A percentile compares a stretch with the other conserved stretches of the same genome.
Conservation (phyloP, 331 rosid species). For the Ulmus americana region DNA sequence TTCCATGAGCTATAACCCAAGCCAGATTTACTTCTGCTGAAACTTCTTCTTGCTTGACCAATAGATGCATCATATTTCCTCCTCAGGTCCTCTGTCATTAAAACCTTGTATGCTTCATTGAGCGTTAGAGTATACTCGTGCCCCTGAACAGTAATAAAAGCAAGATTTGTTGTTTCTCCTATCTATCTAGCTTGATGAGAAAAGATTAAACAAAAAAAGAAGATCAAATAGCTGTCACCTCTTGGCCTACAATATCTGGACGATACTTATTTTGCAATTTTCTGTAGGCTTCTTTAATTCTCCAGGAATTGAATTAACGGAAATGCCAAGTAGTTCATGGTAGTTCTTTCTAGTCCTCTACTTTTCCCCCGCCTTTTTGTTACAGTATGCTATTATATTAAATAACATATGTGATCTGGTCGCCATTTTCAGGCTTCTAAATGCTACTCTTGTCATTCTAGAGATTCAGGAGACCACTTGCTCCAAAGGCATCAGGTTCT, state of each 20-base stretch:
- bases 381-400: conserved; percentile 36
- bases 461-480: conserved; percentile 80
- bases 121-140: conserved; percentile 54
- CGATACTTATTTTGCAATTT: conserved; percentile 68
- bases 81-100: conserved; percentile 52
- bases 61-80: conserved; percentile 52
- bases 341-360: conserved; percentile 33
- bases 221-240: conserved; percentile 30
- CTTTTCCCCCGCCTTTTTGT: conserved; percentile 22
- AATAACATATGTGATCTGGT: conserved; percentile 64
- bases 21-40: conserved; percentile 31
- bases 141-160: conserved; percentile 34
- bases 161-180: not conserved
- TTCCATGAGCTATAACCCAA: conserved; percentile 60
- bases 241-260: conserved; percentile 68
- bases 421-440: conserved; percentile 80
- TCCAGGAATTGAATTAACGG: conserved; percentile 41
- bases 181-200: not conserved
- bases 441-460: conserved; percentile 96
- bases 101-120: conserved; percentile 68
- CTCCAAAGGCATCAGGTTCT: conserved; percentile 69
- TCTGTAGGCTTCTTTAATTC: conserved; percentile 65
- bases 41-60: conserved; percentile 35
- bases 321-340: conserved; percentile 64
- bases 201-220: not conserved